Conservation (phyloP, 441 rosid genomes). For the Arabidopsis hybrid region DNA sequence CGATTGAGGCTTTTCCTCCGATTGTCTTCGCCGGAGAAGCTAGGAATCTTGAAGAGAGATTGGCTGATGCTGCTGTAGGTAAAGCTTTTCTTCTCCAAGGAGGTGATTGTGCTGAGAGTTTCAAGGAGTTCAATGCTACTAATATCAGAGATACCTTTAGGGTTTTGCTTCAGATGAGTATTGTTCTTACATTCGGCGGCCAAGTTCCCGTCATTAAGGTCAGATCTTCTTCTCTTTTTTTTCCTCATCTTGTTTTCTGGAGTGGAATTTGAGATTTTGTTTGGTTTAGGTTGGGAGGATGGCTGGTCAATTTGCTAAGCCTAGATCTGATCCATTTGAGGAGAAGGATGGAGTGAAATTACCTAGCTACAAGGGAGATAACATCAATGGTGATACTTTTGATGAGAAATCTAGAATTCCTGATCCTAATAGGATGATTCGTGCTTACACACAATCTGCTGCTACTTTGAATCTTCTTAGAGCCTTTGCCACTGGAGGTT, state of each 20-base stretch:
- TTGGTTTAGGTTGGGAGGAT: constrained; percentile 83
- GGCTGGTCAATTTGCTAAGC: constrained; percentile 97
- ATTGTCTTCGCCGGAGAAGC: constrained; percentile 88
- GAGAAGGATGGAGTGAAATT: constrained; percentile 76
- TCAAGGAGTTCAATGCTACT: constrained; percentile 81
- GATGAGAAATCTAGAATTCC: constrained; percentile 77
- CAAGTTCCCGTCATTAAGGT: constrained; percentile 81
- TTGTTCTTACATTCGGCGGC: constrained; percentile 75
- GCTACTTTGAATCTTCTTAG: constrained; percentile 87
- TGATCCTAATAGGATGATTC: constrained; percentile 79
- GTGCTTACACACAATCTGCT: constrained; percentile 82
- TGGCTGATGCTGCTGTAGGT: constrained; percentile 80
- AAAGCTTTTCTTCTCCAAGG: constrained; percentile 85
- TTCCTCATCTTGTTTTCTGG: neutral
- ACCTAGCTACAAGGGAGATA: constrained; percentile 89
- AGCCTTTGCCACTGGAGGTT: constrained; percentile 91
- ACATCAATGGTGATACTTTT: constrained; percentile 78
- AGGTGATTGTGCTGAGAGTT: constrained; percentile 92
- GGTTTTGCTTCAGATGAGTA: constrained; percentile 72
- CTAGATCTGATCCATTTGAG: constrained; percentile 71
- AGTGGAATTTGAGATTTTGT: neutral
- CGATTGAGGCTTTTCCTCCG: constrained; percentile 75
- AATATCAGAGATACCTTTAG: constrained; percentile 77
- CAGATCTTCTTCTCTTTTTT: constrained; percentile 5
- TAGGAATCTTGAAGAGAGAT: constrained; percentile 69